Conservation (phyloP, 108 stramenopile species). For the Cyclostephanos tholiformis region DNA sequence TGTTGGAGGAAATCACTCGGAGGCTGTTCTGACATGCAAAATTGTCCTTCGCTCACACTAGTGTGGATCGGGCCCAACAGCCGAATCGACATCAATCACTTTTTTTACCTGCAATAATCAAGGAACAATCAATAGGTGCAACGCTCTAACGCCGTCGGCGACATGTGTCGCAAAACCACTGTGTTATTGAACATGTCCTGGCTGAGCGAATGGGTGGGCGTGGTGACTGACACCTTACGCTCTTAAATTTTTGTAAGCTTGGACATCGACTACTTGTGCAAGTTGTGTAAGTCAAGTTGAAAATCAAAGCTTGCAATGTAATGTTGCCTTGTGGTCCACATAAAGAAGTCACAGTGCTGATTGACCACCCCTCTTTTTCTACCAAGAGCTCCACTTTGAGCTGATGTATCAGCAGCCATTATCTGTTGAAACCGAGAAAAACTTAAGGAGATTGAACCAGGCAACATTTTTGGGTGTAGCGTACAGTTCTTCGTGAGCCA, state of each 20-base stretch:
- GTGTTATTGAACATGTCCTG: not conserved
- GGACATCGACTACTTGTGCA: not conserved
- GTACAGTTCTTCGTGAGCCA: too few relatives aligned
- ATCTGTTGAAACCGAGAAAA: not conserved
- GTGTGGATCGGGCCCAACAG: too few relatives aligned
- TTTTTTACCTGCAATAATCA: not conserved
- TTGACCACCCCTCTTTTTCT: not conserved
- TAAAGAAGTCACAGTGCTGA: not conserved
- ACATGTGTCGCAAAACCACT: not conserved
- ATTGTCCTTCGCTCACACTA: too few relatives aligned
- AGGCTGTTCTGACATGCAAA: too few relatives aligned
- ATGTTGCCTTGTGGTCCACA: not conserved
- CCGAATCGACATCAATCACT: too few relatives aligned
- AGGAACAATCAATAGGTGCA: not conserved
- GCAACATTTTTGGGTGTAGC: too few relatives aligned
- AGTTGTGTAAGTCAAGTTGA: not conserved
- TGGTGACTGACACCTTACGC: not conserved
- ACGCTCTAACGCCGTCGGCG: not conserved
- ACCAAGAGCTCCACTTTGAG: not conserved
- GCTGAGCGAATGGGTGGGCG: not conserved
- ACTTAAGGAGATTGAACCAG: too few relatives aligned
- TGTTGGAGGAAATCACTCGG: too few relatives aligned
- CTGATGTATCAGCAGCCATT: slow-evolving; percentile 1
- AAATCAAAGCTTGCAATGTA: not conserved
- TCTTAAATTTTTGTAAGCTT: not conserved